These are phyloP conservation scores for Neofusicoccum cordaticola DNA, from an alignment of 2,329 filamentous ascomycete genomes.

Conservation along the genomic window DNA sequence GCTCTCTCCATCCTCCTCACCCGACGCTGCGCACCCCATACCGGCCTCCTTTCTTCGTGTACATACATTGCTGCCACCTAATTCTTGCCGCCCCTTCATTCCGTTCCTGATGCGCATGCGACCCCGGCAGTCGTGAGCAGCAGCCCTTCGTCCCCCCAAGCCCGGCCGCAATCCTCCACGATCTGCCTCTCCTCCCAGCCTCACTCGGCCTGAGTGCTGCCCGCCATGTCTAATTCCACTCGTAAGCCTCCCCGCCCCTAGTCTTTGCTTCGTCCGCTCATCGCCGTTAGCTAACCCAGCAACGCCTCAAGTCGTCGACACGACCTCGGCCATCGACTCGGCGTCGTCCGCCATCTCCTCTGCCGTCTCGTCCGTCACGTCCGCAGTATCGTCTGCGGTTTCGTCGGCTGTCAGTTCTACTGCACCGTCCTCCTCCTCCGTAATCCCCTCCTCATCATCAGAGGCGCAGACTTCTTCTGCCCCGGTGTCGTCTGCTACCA, in stretches of 20 bases:
- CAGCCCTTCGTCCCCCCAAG: neutral
- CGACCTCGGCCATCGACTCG: neutral
- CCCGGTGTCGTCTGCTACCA: neutral
- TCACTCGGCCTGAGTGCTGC: neutral
- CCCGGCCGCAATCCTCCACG: neutral
- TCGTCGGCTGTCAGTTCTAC: slow-evolving; percentile 1
- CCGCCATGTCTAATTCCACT: slow-evolving; percentile 9
- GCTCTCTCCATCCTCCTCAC: neutral
- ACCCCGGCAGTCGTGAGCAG: neutral
- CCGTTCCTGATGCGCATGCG: slow-evolving; percentile 6
- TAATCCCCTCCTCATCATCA: slow-evolving; percentile 5
- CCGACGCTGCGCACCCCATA: neutral
- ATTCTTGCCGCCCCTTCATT: slow-evolving; percentile 8
- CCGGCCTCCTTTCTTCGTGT: slow-evolving; percentile 8
- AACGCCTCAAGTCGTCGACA: neutral
- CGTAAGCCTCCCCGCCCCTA: slow-evolving; percentile 1
- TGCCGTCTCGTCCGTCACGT: neutral
- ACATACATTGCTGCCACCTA: slow-evolving; percentile 7
- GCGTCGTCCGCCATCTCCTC: neutral
- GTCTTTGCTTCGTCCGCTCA: neutral
- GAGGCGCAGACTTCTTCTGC: slow-evolving; percentile 8
- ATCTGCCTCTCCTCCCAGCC: neutral
- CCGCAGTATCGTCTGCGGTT: neutral
- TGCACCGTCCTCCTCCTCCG: neutral
- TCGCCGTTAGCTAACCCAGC: neutral